Conservation (phyloP, 495 filamentous ascomycete genomes). For the Talaromyces stipitatus region DNA sequence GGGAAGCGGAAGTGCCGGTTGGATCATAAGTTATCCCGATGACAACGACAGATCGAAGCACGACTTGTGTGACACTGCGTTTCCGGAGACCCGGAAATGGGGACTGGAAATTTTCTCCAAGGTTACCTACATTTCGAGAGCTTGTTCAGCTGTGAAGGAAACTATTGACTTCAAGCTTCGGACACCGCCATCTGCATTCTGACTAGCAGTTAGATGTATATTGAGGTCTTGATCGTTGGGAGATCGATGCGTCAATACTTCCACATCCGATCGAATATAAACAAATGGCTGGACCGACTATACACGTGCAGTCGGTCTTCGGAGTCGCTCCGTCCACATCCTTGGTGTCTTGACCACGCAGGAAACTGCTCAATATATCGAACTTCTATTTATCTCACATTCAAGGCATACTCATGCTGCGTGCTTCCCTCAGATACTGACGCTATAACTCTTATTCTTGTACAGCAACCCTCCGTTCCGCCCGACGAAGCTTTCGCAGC, state of each 20-base stretch:
- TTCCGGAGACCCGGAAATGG: background rate
- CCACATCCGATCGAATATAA: background rate
- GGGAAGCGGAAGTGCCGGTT: too few relatives aligned
- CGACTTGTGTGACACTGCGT: background rate
- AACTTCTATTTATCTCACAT: background rate
- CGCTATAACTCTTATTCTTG: background rate
- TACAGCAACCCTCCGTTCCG: conserved; percentile 25
- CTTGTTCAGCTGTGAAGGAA: too few relatives aligned
- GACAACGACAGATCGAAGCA: too few relatives aligned
- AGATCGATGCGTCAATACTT: background rate
- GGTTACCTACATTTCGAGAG: background rate
- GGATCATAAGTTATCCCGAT: too few relatives aligned
- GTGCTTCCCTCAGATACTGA: too few relatives aligned
- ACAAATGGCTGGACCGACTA: background rate
- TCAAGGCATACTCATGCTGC: too few relatives aligned
- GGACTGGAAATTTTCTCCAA: background rate
- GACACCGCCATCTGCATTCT: background rate
- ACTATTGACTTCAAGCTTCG: background rate
- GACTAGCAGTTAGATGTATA: background rate
- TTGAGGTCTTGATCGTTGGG: background rate
- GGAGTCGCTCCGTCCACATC: background rate
- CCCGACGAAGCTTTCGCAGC: conserved; percentile 50
- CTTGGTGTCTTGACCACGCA: background rate
- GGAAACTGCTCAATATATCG: background rate
- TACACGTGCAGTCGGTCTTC: background rate